phyloP scores from a whole-genome alignment of 2,329 filamentous ascomycete species.

The Cercospora berteroae region DNA sequence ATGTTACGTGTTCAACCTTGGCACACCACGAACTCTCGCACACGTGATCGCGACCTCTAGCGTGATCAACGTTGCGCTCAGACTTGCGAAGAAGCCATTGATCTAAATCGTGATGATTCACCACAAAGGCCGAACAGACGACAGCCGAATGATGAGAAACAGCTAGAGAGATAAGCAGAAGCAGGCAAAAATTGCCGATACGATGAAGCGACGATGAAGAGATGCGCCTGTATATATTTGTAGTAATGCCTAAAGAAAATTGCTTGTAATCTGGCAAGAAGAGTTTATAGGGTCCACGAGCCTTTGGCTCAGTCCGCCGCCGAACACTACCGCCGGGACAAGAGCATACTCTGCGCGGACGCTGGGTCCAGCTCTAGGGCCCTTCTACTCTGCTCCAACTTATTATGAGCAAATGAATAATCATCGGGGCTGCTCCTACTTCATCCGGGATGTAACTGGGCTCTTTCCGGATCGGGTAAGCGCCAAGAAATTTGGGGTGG shows the following conservation, averaged over 20 bases:
- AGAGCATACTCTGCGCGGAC: background rate
- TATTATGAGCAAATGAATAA: background rate
- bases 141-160: background rate
- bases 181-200: too few relatives aligned
- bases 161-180: background rate
- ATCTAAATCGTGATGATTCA: constrained; percentile 3
- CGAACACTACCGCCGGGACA: background rate
- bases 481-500: background rate
- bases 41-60: constrained; percentile 33
- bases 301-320: background rate
- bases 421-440: background rate
- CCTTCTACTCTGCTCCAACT: too few relatives aligned
- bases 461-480: background rate
- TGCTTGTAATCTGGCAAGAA: background rate
- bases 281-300: background rate
- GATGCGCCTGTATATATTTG: background rate
- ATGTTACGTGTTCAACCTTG: constrained; percentile 30
- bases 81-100: constrained; percentile 30
- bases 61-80: constrained; percentile 32
- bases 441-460: background rate
- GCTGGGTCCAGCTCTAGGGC: too few relatives aligned
- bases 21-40: constrained; percentile 22
- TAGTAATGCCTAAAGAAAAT: background rate
- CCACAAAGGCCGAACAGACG: background rate
- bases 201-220: too few relatives aligned